A percentile compares a stretch with the other conserved stretches of the same genome.
phyloP scores from a whole-genome alignment of 257 asterid species.

The Echites panduratus region DNA sequence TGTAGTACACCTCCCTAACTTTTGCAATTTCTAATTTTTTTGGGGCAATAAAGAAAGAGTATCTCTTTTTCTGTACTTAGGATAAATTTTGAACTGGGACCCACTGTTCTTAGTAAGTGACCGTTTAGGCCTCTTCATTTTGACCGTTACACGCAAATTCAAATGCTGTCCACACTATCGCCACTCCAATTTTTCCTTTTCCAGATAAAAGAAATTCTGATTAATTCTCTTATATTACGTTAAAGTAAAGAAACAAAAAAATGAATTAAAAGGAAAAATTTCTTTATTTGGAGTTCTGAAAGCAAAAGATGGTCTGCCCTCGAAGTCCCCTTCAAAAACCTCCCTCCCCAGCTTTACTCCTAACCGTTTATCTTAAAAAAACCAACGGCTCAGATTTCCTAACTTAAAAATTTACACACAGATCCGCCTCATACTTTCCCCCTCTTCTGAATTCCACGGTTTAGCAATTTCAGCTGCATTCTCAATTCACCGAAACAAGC shows the following conservation, averaged over 20 bases:
- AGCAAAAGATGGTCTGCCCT: constrained; percentile 9
- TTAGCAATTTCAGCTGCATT: constrained; percentile 12
- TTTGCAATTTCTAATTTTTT: too few species aligned
- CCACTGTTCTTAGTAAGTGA: constrained; percentile 13
- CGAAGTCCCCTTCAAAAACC: background rate
- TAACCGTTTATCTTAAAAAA: constrained; percentile 17
- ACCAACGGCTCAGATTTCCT: constrained; percentile 25
- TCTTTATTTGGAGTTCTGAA: background rate
- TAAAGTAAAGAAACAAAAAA: background rate
- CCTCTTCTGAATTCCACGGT: constrained; percentile 12
- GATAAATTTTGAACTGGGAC: background rate
- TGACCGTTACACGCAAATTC: constrained; percentile 35
- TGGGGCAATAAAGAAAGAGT: too few species aligned
- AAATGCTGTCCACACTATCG: constrained; percentile 3
- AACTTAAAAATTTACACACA: background rate
- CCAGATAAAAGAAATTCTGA: constrained; percentile 6
- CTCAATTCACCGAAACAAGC: background rate
- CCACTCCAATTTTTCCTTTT: constrained; percentile 13
- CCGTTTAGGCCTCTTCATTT: constrained; percentile 20
- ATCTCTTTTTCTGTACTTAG: too few species aligned
- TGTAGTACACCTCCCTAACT: too few species aligned
- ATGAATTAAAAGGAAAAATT: background rate
- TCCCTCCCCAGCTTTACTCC: constrained; percentile 15
- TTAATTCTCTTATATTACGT: background rate
- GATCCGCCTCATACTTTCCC: constrained; percentile 6